A percentile compares a stretch with the other conserved stretches of the same genome.
phyloP scores from a whole-genome alignment of 768 basidiomycete species.

The Boletus bicolor region DNA sequence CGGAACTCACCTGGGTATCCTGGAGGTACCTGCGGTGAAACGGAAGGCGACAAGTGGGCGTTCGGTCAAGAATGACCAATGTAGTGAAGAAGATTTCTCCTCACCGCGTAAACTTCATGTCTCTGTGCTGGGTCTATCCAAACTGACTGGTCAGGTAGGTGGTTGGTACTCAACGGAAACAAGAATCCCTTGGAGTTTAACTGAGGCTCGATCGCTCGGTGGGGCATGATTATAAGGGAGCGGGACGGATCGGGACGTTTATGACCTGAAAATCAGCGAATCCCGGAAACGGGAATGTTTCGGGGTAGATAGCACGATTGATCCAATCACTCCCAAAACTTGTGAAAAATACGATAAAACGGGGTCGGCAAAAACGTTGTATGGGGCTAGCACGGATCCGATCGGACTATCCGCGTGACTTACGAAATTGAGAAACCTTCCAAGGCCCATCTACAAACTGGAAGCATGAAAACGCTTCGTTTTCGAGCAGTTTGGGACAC shows the following conservation, averaged over 20 bases:
- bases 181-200: background rate
- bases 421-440: constrained; percentile 1
- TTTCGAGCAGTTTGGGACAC: too few species aligned
- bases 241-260: constrained; percentile 14
- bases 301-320: background rate
- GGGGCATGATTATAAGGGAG: background rate
- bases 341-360: constrained; percentile 5
- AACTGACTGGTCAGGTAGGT: background rate
- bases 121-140: background rate
- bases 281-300: background rate
- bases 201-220: background rate
- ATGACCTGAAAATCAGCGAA: background rate
- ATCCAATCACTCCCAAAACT: constrained; percentile 13
- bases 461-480: too few species aligned
- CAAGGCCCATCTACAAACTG: background rate
- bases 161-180: background rate
- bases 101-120: constrained; percentile 62
- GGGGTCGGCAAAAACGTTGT: background rate
- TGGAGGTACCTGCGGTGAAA: constrained; percentile 53
- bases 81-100: constrained; percentile 10
- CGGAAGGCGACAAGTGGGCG: background rate
- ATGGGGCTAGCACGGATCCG: background rate
- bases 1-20: constrained; percentile 54
- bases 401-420: background rate
- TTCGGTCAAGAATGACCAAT: background rate